Base-by-base conservation (phyloP, 768 basidiomycete genomes). In the Suillus clintonianus region DNA sequence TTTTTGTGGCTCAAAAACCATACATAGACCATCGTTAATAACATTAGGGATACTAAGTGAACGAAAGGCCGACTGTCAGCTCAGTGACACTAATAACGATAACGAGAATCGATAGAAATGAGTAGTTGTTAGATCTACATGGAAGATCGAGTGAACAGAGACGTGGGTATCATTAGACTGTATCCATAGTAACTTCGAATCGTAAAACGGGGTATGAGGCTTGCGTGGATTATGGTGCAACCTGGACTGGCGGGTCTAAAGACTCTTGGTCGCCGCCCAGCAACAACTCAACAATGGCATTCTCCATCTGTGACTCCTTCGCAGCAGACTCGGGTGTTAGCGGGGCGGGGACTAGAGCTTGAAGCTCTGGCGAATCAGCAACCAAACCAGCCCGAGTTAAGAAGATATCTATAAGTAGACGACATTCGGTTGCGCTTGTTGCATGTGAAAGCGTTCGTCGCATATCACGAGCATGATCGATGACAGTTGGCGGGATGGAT, bases 331-430 rank as follows among this genome's bases (percentile, higher is more conserved):
- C 76, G 51, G 74, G 79, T 42, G 78, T 75, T 9, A 79, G 71
- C 30, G 79, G 72, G 27, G 79, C 73, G 59, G 74, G 71, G 14
- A 78, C 68, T 51, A 73, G 72, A 13, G 72, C 70, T 36, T 74
- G 73, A 24, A 61, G 60, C 47, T 65, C 54, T 70, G 77, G 71
- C 30, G 73, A 65, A 37, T 79, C 77, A 24, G 72, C 24, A 13
- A 76, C 60, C 50, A 82, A 81, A 19, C 86, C 86, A 59, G 82
- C 82, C 66, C 86, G 87, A 14, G 86, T 82, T 63, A 97, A 79
- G 77, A 92, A 90, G 81, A 94, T 91, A 66, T 93, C 89, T 34
- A 94, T 82, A 62, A 96, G 87, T 48, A 95, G 79, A 58, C 91
- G 90, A 72, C 94, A 95, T 78, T 97, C 95, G 64, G 89, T 87